Conservation (phyloP, 1,284 basidiomycete species). For the Hemileia vastatrix region DNA sequence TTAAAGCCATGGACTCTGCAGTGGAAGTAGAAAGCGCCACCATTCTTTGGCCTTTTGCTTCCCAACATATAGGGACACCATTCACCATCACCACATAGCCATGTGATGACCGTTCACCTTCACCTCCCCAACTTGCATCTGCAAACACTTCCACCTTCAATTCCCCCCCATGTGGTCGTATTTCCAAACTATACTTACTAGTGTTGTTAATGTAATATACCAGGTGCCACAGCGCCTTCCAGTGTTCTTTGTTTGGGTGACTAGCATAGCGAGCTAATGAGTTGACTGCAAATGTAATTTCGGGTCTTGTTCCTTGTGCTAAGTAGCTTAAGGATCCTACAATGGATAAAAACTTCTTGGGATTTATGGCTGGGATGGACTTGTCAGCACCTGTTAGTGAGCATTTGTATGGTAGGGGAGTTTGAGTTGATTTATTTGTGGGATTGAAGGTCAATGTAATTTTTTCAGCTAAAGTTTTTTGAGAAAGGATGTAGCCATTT, state of each 20-base stretch:
- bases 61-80: not conserved
- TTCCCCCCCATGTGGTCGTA: not conserved
- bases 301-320: slow-evolving; percentile 1
- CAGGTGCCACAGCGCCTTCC: not conserved
- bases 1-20: slow-evolving; percentile 3
- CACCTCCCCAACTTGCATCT: slow-evolving; percentile 1
- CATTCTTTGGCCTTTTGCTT: not conserved
- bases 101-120: not conserved
- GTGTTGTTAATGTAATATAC: not conserved
- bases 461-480: no score
- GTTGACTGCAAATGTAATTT: slow-evolving; percentile 1
- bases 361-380: no score
- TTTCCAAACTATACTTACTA: not conserved
- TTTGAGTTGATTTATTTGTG: no score
- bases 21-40: not conserved
- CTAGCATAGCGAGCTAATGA: slow-evolving; percentile 5
- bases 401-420: no score
- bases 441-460: no score
- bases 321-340: not conserved
- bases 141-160: not conserved
- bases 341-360: no score
- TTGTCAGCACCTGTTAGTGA: no score
- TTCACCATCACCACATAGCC: not conserved
- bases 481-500: no score
- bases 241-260: not conserved